Evolutionary conservation across 495 filamentous ascomycete genomes (phyloP), one percentile per base, ranked within the genome.

Genomic region (Glonium stellatum): DNA sequence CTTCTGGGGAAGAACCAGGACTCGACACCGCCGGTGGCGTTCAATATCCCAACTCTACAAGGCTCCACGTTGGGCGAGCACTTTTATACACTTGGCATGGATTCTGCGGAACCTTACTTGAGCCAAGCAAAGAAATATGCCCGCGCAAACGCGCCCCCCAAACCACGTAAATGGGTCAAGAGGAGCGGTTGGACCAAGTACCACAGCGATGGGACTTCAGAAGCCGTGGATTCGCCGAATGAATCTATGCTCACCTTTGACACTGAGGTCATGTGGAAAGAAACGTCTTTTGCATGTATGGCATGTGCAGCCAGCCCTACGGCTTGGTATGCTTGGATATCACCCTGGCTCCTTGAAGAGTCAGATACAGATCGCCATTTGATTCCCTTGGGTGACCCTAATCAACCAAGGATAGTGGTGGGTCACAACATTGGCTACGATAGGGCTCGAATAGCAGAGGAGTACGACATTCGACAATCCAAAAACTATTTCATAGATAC

Each of bases 361-460:
- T 83, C 85, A 5, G 78, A 87, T n/a, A 82, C 80, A 23, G 78
- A 88, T 64, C 76, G 80, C 39, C 93, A 99, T 53, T 73, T 99
- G 36, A 83, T 99, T 48, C 91, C 93, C 0, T 71, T 99, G 31
- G 93, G 93, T 4, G 82, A 95, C 66, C 79, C 86, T 15, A 77
- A 72, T 5, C 73, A 80, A 62, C 77, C 84, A 6, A 81, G 90
- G 22, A 83, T 97, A 25, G 80, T 99, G 31, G 82, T 97, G 34
- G 93, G 93, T 13, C 93, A 99, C 70, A 97, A 99, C 64, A 85
- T 99, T 55, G 95, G 95, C 25, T 99, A 93, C 68, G 93, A 99
- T 70, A 80, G 93, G 11, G 91, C 92, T 22, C 82, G 95, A 25
- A 82, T 96, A 52, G 69, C 82, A 11, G 93, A 99, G 71, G 93